phyloP scores from a whole-genome alignment of 495 filamentous ascomycete genomes.

The Talaromyces adpressus region DNA sequence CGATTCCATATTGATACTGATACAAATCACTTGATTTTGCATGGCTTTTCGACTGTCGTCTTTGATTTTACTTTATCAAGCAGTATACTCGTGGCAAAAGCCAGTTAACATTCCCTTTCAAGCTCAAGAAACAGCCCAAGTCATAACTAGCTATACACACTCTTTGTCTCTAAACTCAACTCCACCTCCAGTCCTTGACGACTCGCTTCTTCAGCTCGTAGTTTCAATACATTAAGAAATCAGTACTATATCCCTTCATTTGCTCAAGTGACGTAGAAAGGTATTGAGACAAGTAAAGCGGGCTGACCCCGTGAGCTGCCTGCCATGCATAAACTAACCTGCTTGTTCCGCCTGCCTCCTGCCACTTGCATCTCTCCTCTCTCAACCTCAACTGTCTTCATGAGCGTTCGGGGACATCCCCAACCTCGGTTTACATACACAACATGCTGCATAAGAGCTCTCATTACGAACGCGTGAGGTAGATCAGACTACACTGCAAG shows the following conservation, averaged over 20 bases:
- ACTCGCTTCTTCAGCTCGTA: background rate
- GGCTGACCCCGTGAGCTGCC: background rate
- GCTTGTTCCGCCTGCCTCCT: background rate
- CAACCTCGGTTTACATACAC: background rate
- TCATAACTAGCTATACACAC: background rate
- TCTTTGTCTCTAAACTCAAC: background rate
- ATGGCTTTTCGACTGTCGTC: background rate
- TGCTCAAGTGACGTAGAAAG: background rate
- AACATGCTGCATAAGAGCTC: background rate
- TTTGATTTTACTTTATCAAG: background rate
- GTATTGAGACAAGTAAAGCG: background rate
- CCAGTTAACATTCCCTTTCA: background rate
- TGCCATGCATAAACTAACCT: background rate
- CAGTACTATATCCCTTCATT: background rate
- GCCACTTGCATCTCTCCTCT: background rate
- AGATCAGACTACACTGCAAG: background rate
- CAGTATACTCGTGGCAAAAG: background rate
- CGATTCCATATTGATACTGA: background rate
- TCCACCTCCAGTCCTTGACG: background rate
- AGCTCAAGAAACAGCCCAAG: background rate
- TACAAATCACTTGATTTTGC: background rate
- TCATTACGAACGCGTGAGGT: background rate
- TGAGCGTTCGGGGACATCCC: constrained; percentile 1
- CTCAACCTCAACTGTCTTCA: background rate
- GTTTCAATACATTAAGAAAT: background rate